Percentiles rank a stretch among this genome's conserved stretches.
Evolutionary conservation across 1,139 yeast species (phyloP).

Genomic region (Eremothecium cymbalariae): DNA sequence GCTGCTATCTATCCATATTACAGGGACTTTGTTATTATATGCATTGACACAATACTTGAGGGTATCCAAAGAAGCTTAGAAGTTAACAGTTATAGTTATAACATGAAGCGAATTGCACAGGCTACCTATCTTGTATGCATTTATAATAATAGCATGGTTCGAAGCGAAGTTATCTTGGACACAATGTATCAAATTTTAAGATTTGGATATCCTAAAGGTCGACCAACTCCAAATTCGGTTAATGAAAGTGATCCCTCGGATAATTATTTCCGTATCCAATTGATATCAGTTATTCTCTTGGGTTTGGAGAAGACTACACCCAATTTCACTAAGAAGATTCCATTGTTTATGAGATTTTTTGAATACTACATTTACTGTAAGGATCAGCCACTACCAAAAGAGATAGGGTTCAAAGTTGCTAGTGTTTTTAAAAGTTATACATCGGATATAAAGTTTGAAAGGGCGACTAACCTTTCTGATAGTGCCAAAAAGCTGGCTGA

Average conservation of each 20-base stretch:
- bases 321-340: constrained; percentile 31
- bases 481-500: constrained; percentile 37
- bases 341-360: constrained; percentile 50
- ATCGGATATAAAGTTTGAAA: constrained; percentile 31
- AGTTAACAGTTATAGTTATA: constrained; percentile 48
- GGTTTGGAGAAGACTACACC: constrained; percentile 18
- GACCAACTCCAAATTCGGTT: constrained; percentile 41
- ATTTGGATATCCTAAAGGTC: constrained; percentile 59
- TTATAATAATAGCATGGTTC: constrained; percentile 42
- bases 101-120: constrained; percentile 56
- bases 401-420: constrained; percentile 47
- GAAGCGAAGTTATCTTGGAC: constrained; percentile 42
- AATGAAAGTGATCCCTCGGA: constrained; percentile 51
- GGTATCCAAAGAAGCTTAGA: constrained; percentile 60
- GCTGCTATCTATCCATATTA: constrained; percentile 34
- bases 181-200: constrained; percentile 54
- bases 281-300: constrained; percentile 38
- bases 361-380: constrained; percentile 72
- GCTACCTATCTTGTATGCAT: constrained; percentile 55
- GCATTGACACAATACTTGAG: constrained; percentile 63
- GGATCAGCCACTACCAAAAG: constrained; percentile 56
- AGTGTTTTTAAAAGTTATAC: constrained; percentile 36
- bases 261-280: constrained; percentile 64
- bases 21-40: constrained; percentile 37
- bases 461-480: constrained; percentile 38